Evolutionary conservation across 345 rosid species (phyloP).

Genomic region (Odontarrhena argentea): DNA sequence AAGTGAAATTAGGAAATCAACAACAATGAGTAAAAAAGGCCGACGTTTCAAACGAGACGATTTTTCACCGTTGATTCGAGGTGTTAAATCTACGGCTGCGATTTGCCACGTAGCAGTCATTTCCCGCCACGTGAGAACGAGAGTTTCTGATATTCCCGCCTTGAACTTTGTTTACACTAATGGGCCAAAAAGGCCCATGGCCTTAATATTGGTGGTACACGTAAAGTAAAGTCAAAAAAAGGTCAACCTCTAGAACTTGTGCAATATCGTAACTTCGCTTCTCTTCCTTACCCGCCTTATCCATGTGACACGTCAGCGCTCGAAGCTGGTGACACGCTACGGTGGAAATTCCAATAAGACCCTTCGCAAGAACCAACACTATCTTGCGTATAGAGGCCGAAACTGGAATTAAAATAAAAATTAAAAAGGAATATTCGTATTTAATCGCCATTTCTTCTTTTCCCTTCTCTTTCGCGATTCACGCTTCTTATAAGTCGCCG

Average conservation of each 20-base stretch:
- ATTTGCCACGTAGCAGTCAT: conserved; percentile 11
- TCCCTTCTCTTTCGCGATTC: conserved; percentile 20
- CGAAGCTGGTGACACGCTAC: conserved; percentile 21
- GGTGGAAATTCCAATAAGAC: neutral
- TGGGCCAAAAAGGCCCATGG: conserved; percentile 29
- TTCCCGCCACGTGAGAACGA: conserved; percentile 35
- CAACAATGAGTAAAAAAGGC: neutral
- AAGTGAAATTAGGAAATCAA: conserved; percentile 20
- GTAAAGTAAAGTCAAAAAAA: conserved; percentile 26
- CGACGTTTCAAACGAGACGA: conserved; percentile 27
- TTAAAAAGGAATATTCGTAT: conserved; percentile 16
- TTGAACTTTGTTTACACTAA: conserved; percentile 8
- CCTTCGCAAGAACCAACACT: conserved; percentile 22
- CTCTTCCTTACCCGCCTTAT: conserved; percentile 21
- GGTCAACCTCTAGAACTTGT: neutral
- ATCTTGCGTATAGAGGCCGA: conserved; percentile 26
- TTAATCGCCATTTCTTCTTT: conserved; percentile 22
- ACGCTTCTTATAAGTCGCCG: conserved; percentile 15
- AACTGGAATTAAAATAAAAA: conserved; percentile 3
- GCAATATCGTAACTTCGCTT: neutral
- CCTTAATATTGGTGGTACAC: neutral
- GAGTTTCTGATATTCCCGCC: conserved; percentile 34
- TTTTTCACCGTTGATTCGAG: conserved; percentile 38
- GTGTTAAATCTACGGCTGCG: conserved; percentile 28
- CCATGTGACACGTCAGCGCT: conserved; percentile 37